Percentiles rank a stretch among this genome's conserved stretches.
Conservation (phyloP, 208 protist genomes). For the Acanthamoeba lenticulata region DNA sequence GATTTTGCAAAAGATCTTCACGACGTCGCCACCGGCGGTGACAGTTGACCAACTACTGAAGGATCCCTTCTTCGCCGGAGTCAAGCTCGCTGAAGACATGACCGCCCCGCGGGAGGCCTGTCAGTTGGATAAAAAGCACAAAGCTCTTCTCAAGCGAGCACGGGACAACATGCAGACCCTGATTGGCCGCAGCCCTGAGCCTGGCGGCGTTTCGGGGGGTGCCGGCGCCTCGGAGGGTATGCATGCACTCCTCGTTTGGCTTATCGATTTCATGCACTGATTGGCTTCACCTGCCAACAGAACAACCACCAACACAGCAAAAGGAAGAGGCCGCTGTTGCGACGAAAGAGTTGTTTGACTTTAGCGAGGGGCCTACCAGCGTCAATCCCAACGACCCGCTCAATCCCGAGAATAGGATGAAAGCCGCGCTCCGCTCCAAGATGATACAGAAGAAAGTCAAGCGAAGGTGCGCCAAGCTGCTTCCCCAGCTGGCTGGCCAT, state of each 20-base stretch:
- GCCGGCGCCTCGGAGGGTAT: too few species aligned
- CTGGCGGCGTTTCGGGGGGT: not conserved
- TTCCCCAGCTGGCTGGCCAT: too few species aligned
- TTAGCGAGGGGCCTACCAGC: not conserved
- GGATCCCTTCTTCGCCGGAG: slow-evolving; percentile 30
- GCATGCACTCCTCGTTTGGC: not conserved
- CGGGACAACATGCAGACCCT: not conserved
- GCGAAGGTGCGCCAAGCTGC: not conserved
- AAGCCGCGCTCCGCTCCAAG: slow-evolving; percentile 43
- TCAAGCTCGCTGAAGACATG: slow-evolving; percentile 38
- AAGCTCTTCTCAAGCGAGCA: slow-evolving; percentile 10
- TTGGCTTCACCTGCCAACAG: not conserved
- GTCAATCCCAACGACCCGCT: slow-evolving; percentile 50
- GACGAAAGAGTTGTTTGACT: not conserved
- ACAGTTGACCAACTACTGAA: not conserved
- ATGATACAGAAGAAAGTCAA: slow-evolving; percentile 37
- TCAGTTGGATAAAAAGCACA: not conserved
- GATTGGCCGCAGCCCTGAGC: not conserved
- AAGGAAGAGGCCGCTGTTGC: not conserved
- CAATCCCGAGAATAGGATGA: slow-evolving; percentile 37
- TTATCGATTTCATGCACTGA: too few species aligned
- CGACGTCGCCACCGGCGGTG: not conserved
- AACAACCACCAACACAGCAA: not conserved
- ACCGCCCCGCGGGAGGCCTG: not conserved
- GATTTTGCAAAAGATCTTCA: slow-evolving; percentile 53